phyloP scores from a whole-genome alignment of 805 yeast genomes.

The Candida sphagnicola region DNA sequence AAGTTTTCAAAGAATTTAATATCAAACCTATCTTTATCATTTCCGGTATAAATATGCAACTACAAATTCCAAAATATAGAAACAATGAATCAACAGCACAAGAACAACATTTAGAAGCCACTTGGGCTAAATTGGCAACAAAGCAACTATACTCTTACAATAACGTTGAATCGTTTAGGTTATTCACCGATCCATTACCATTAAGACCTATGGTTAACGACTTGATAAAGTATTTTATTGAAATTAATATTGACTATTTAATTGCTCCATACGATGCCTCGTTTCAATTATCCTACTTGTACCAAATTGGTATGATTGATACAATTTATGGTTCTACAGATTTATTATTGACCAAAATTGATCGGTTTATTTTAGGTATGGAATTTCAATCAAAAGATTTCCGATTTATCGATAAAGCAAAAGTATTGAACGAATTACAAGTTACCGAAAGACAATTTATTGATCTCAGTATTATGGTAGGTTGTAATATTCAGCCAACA shows the following conservation, averaged over 20 bases:
- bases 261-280: conserved; percentile 83
- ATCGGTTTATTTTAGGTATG: conserved; percentile 68
- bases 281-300: conserved; percentile 73
- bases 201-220: conserved; percentile 50
- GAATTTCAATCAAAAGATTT: conserved; percentile 65
- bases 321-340: conserved; percentile 86
- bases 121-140: conserved; percentile 35
- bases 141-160: conserved; percentile 21
- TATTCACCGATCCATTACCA: conserved; percentile 46
- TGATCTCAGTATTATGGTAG: conserved; percentile 75
- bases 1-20: conserved; percentile 52
- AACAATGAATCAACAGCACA: conserved; percentile 34
- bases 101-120: conserved; percentile 35
- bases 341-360: conserved; percentile 58
- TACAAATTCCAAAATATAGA: conserved; percentile 29
- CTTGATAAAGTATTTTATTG: conserved; percentile 54
- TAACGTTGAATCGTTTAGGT: conserved; percentile 47
- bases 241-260: conserved; percentile 56
- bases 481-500: conserved; percentile 69
- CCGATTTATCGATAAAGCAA: conserved; percentile 56
- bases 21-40: conserved; percentile 81
- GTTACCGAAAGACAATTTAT: conserved; percentile 63
- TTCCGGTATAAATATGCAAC: conserved; percentile 55
- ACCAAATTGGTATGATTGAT: conserved; percentile 55
- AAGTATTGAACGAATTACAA: conserved; percentile 57